Evolutionary conservation across 495 filamentous ascomycete genomes (phyloP).

Genomic region (Lineolata rhizophorae): DNA sequence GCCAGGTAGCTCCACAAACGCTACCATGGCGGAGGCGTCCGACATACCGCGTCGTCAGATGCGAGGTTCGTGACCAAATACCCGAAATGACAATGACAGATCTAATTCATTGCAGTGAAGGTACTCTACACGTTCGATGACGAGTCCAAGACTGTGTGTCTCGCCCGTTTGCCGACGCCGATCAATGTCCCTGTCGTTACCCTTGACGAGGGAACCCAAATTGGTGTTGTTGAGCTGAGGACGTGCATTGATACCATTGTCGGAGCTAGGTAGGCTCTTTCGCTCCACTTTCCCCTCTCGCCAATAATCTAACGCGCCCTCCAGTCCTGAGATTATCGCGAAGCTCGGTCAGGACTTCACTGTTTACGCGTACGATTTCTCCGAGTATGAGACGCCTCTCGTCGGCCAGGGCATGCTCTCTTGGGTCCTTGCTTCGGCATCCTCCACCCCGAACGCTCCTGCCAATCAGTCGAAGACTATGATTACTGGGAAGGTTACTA

Average conservation of each 20-base stretch:
- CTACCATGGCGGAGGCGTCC: slow-evolving; percentile 1
- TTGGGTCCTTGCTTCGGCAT: slow-evolving; percentile 46
- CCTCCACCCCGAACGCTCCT: slow-evolving; percentile 29
- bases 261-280: slow-evolving; percentile 30
- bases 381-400: slow-evolving; percentile 76
- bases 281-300: not conserved
- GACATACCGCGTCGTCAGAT: too few relatives aligned
- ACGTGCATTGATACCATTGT: slow-evolving; percentile 79
- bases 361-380: slow-evolving; percentile 92
- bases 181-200: slow-evolving; percentile 59
- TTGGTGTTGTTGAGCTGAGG: slow-evolving; percentile 78
- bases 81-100: too few relatives aligned
- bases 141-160: slow-evolving; percentile 63
- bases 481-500: slow-evolving; percentile 77
- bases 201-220: slow-evolving; percentile 52
- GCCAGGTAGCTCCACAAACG: too few relatives aligned
- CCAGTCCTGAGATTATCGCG: slow-evolving; percentile 69
- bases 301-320: not conserved
- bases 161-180: slow-evolving; percentile 70
- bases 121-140: slow-evolving; percentile 93
- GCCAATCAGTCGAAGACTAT: slow-evolving; percentile 44
- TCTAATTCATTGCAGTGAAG: slow-evolving; percentile 48
- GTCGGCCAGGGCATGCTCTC: slow-evolving; percentile 95
- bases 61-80: too few relatives aligned
- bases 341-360: slow-evolving; percentile 78